phyloP scores from a whole-genome alignment of 139 green algal species.

The Tetradesmus lagerheimii region DNA sequence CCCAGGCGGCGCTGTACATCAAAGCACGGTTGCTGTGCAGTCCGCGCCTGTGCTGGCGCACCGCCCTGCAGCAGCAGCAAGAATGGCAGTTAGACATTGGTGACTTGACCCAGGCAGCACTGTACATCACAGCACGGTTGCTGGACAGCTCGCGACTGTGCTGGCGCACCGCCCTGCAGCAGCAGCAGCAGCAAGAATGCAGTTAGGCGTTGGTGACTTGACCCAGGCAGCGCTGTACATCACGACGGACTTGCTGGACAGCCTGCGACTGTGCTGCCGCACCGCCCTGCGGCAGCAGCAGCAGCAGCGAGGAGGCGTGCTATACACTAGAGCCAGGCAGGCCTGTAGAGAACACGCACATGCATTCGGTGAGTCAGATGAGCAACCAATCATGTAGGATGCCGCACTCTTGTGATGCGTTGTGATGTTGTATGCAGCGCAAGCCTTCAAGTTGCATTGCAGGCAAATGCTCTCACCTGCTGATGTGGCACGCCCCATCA shows the following conservation, averaged over 20 bases:
- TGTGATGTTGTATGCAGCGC: too few relatives aligned
- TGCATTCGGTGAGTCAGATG: too few relatives aligned
- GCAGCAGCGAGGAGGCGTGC: too few relatives aligned
- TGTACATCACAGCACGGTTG: slow-evolving; percentile 63
- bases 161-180: neutral
- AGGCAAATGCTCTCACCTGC: neutral
- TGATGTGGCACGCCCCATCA: slow-evolving; percentile 39
- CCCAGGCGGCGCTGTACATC: slow-evolving; percentile 67
- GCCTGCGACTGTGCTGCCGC: neutral
- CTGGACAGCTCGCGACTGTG: slow-evolving; percentile 23
- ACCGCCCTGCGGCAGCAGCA: neutral
- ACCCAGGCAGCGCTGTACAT: slow-evolving; percentile 71
- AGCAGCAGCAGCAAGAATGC: slow-evolving; percentile 18
- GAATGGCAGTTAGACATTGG: neutral
- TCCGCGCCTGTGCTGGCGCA: neutral
- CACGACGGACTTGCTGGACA: slow-evolving; percentile 60
- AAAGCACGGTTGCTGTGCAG: slow-evolving; percentile 58
- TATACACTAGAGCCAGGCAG: too few relatives aligned
- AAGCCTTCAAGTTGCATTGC: neutral
- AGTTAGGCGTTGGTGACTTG: slow-evolving; percentile 26
- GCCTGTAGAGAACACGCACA: too few relatives aligned
- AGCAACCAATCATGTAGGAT: too few relatives aligned
- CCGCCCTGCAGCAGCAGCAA: slow-evolving; percentile 21
- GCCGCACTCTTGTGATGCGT: too few relatives aligned
- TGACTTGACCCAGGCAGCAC: slow-evolving; percentile 71